Percentiles rank a stretch among this genome's conserved stretches.
These are phyloP conservation scores for Litchi chinensis DNA, from an alignment of 345 rosid species.

Conservation along the genomic window DNA sequence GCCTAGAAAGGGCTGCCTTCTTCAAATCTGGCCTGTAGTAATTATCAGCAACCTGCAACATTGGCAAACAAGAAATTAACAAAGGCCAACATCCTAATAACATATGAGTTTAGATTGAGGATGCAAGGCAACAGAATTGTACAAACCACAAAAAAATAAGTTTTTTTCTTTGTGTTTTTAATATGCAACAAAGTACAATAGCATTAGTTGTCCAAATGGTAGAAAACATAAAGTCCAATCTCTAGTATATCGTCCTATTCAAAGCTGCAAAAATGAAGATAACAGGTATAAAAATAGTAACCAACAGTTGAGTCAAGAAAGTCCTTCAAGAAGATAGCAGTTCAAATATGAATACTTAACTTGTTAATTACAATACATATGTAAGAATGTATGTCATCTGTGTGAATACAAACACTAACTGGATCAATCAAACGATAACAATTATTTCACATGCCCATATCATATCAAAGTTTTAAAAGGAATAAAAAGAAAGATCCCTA, in stretches of 20 bases:
- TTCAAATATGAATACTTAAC: no score
- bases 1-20: slow-evolving; percentile 74
- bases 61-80: neutral
- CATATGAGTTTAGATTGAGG: neutral
- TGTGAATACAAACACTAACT: neutral
- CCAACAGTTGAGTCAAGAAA: no score
- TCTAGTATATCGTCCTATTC: no score
- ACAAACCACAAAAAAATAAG: neutral
- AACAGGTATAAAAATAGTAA: no score
- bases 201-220: neutral
- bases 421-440: neutral
- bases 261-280: no score
- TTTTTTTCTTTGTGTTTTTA: no score
- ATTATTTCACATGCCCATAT: no score
- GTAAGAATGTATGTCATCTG: no score
- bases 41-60: slow-evolving; percentile 60
- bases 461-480: neutral
- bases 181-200: neutral
- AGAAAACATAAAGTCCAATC: neutral
- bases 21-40: slow-evolving; percentile 74
- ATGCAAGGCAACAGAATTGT: neutral
- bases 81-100: neutral
- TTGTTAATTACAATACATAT: no score
- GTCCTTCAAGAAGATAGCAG: no score
- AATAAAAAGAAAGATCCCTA: neutral